Evolutionary conservation across 805 yeast genomes (phyloP).

Genomic region (Ogataea allantospora): DNA sequence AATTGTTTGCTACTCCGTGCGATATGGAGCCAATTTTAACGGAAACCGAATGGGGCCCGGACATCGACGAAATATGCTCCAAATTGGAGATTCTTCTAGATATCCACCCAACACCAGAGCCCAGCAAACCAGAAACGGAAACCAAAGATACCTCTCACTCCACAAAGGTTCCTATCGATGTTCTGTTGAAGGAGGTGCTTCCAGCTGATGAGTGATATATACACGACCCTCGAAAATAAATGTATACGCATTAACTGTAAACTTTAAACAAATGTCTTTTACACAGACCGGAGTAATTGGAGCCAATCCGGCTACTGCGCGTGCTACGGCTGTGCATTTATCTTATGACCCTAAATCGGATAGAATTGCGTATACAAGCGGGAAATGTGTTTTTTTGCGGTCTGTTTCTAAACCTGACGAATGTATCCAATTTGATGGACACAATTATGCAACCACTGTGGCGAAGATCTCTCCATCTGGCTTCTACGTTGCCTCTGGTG

Average conservation of each 20-base stretch:
- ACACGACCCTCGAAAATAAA: constrained; percentile 5
- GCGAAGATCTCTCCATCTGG: constrained; percentile 91
- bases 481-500: constrained; percentile 87
- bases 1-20: neutral
- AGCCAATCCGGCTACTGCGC: constrained; percentile 75
- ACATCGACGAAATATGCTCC: neutral
- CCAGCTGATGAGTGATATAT: neutral
- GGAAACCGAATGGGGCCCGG: neutral
- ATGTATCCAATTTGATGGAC: constrained; percentile 70
- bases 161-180: constrained; percentile 2
- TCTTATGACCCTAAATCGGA: constrained; percentile 71
- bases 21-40: constrained; percentile 1
- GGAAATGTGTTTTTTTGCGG: constrained; percentile 74
- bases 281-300: constrained; percentile 44
- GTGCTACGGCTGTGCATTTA: constrained; percentile 68
- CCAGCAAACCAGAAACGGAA: neutral
- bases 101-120: constrained; percentile 2
- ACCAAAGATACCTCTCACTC: neutral
- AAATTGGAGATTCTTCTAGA: constrained; percentile 8
- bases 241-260: neutral
- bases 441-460: constrained; percentile 69
- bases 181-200: constrained; percentile 3
- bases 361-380: constrained; percentile 76
- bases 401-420: constrained; percentile 53
- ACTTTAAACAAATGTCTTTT: constrained; percentile 18